Evolutionary conservation across 169 alveolate species (phyloP).

Genomic region (Cryptosporidium parvum): DNA sequence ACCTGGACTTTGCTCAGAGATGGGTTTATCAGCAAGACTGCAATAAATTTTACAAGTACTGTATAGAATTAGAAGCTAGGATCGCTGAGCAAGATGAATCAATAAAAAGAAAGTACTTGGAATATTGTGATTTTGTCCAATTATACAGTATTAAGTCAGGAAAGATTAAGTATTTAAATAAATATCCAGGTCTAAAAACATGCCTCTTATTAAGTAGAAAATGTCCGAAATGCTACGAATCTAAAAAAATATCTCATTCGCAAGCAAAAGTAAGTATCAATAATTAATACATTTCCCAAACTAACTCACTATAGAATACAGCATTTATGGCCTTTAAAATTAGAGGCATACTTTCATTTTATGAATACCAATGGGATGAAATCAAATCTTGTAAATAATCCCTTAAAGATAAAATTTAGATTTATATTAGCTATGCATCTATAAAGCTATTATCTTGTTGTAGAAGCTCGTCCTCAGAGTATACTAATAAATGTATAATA

Average conservation of each 20-base stretch:
- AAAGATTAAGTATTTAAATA: not conserved
- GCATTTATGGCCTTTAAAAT: conserved; percentile 61
- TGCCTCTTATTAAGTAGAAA: conserved; percentile 6
- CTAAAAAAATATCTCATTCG: conserved; percentile 21
- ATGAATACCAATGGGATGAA: conserved; percentile 53
- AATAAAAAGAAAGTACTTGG: conserved; percentile 18
- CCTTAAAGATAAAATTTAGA: not conserved
- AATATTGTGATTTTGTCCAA: conserved; percentile 37
- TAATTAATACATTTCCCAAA: not conserved
- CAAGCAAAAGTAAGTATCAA: conserved; percentile 40
- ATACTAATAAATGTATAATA: conserved; percentile 45
- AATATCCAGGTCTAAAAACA: conserved; percentile 50
- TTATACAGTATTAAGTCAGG: conserved; percentile 7
- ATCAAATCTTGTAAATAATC: not conserved
- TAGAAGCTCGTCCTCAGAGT: conserved; percentile 37
- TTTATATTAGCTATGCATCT: not conserved
- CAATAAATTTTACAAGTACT: conserved; percentile 37
- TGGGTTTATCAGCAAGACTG: conserved; percentile 69
- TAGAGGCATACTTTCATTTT: conserved; percentile 42
- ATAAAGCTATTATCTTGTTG: conserved; percentile 5
- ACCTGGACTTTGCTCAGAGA: conserved; percentile 54
- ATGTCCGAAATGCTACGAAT: conserved; percentile 49
- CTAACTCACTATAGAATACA: conserved; percentile 10
- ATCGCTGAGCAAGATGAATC: conserved; percentile 59
- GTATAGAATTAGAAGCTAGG: conserved; percentile 66